These are phyloP conservation scores for Borovskyia barvae DNA, from an alignment of 208 protist genomes.

Conservation along the genomic window DNA sequence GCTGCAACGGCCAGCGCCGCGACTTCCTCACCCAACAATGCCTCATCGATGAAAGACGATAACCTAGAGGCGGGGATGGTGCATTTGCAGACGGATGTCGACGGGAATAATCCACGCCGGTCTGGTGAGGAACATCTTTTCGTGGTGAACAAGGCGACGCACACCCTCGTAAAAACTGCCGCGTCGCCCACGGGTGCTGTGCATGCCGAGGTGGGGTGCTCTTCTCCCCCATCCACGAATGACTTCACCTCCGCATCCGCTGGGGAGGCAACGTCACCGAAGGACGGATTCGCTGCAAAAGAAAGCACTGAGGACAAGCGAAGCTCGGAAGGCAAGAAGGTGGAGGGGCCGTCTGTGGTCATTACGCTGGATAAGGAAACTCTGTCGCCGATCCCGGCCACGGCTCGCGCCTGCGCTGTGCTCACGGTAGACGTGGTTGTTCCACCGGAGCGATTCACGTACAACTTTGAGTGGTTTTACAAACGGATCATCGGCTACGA, in stretches of 20 bases:
- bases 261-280: neutral
- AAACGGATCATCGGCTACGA: slow-evolving; percentile 62
- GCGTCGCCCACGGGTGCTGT: neutral
- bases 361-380: slow-evolving; percentile 36
- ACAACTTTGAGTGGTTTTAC: slow-evolving; percentile 82
- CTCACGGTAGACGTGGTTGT: slow-evolving; percentile 72
- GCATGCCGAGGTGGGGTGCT: neutral
- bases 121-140: slow-evolving; percentile 19
- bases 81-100: slow-evolving; percentile 21
- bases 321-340: neutral
- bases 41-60: neutral
- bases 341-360: slow-evolving; percentile 9
- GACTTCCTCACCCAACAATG: neutral
- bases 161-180: slow-evolving; percentile 2
- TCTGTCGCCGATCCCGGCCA: slow-evolving; percentile 43
- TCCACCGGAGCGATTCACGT: slow-evolving; percentile 60
- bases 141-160: slow-evolving; percentile 20
- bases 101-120: slow-evolving; percentile 10
- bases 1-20: neutral
- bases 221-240: neutral
- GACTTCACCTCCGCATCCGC: neutral
- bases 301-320: neutral
- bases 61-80: slow-evolving; percentile 25
- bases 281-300: neutral
- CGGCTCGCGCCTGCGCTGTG: slow-evolving; percentile 53